Evolutionary conservation across 331 rosid genomes (phyloP), one percentile per base, ranked within the genome.

Genomic region (Ulmus americana): DNA sequence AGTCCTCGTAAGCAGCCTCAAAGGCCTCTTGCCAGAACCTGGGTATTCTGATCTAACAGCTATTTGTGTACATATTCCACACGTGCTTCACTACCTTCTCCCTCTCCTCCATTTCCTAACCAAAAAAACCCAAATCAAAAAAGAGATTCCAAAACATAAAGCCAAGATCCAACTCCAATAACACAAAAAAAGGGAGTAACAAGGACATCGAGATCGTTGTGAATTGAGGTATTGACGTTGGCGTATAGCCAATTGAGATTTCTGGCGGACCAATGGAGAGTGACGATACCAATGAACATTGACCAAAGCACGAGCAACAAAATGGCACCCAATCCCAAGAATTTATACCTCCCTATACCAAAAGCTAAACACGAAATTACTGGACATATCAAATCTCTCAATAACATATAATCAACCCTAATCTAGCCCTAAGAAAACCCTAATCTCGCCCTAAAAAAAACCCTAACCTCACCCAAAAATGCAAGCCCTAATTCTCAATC

Each of bases 91-190:
- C 97, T 75, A 83, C 86, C 71, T 85, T 88, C 89, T 92, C 97
- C 75, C 96, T 86, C 87, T 86, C 96, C 81, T 92, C 96, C 97
- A 92, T 88, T 76, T 92, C 97, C 97, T 92, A 16, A 64, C 65
- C 28, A 64, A 44, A 61, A 50, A 71, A 35, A 55, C 10, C 61
- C 35, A 51, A 67, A 28, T 59, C 43, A 47, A 72, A 52, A 16
- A 52, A 71, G 61, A 74, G 39, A 44, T 64, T 39, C 49, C 55
- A 59, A 62, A 58, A 11, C 20, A n/a, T 8, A 11, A 55, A 44
- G 10, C 38, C 44, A 70, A 77, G 53, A 74, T 72, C 79, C 66
- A 76, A 39, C 60, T 16, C 54, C n/a, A 10, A 70, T 10, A 50
- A 47, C 59, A 22, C 39, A 55, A 3, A 38, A 16, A 15, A 1